phyloP scores from a whole-genome alignment of 768 basidiomycete genomes.

The Chalciporus chontae region DNA sequence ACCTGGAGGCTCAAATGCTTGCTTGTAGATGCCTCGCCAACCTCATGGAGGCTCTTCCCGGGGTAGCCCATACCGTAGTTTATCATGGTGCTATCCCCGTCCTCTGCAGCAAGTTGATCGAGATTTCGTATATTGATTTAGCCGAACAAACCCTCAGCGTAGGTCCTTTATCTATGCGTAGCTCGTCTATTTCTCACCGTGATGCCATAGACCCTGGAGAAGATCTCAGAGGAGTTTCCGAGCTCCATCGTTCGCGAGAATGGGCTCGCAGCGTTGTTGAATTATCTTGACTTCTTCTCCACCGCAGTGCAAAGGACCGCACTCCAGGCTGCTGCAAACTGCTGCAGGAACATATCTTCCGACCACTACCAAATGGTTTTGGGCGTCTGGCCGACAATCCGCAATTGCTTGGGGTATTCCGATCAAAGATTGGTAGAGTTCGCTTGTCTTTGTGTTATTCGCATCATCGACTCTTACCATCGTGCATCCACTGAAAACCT shows the following conservation, averaged over 20 bases:
- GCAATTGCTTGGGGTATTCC: slow-evolving; percentile 86
- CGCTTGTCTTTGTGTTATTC: slow-evolving; percentile 91
- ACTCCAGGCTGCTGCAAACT: slow-evolving; percentile 93
- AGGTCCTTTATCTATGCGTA: slow-evolving; percentile 36
- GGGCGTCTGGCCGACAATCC: slow-evolving; percentile 89
- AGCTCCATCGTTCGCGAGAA: slow-evolving; percentile 95
- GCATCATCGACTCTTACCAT: slow-evolving; percentile 89
- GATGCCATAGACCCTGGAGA: slow-evolving; percentile 80
- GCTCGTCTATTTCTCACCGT: slow-evolving; percentile 12
- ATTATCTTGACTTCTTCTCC: slow-evolving; percentile 97
- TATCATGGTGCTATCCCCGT: slow-evolving; percentile 98
- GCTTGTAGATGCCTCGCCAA: slow-evolving; percentile 97
- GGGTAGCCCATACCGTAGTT: slow-evolving; percentile 95
- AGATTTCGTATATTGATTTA: slow-evolving; percentile 96
- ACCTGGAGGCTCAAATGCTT: slow-evolving; percentile 90
- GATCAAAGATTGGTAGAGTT: slow-evolving; percentile 98
- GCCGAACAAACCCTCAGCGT: slow-evolving; percentile 98
- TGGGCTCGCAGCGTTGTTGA: slow-evolving; percentile 87
- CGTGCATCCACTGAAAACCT: slow-evolving; percentile 82
- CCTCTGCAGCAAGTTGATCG: slow-evolving; percentile 93
- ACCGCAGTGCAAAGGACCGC: slow-evolving; percentile 97
- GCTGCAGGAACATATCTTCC: slow-evolving; percentile 86
- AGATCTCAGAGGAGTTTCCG: slow-evolving; percentile 97
- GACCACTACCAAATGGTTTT: slow-evolving; percentile 89
- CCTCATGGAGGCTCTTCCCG: slow-evolving; percentile 97